Base-by-base conservation (phyloP, 805 yeast genomes). In the Henningerozyma blattae region DNA sequence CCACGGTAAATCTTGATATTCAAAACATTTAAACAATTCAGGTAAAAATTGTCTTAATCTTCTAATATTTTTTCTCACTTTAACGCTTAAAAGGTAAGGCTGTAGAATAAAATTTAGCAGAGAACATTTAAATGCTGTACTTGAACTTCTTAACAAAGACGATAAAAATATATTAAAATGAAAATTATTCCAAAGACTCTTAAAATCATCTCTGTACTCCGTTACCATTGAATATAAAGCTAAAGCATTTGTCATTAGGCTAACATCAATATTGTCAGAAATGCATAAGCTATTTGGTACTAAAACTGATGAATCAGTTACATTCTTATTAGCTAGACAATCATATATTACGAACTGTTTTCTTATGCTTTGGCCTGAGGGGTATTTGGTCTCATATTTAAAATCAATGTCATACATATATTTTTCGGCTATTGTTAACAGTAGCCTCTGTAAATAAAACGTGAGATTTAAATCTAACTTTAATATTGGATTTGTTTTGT, bases 1-100 rank as follows among this genome's bases (percentile, higher is more conserved):
- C 50, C 50, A 44, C 10, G 59, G 59, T 4, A 53, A 17, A n/a
- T 34, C 30, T 9, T 41, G 39, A 18, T 33, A 43, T 30, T 52
- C 46, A 30, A 54, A 44, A 12, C 46, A 39, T 6, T 45, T 46
- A 18, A 50, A 36, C 31, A 54, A 35, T 33, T 46, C 46, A 4
- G 59, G 57, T 22, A 52, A 35, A 25, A 44, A 28, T 31, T 43
- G 44, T 3, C 33, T 35, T n/a, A 50, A 26, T 2, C 40, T 37
- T 17, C 38, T 38, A 13, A 39, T 38, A 29, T 44, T 41, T 15
- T 35, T 33, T 38, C 46, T 46, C 5, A 28, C 27, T 3, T 33
- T 33, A 4, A 36, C 31, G 7, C 33, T 30, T 15, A 37, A 20
- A 9, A 51, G 26, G 18, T 36, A 45, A 3, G 53, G 54, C 16